phyloP scores from a whole-genome alignment of 2,329 filamentous ascomycete species.

The Fusarium burgessii region DNA sequence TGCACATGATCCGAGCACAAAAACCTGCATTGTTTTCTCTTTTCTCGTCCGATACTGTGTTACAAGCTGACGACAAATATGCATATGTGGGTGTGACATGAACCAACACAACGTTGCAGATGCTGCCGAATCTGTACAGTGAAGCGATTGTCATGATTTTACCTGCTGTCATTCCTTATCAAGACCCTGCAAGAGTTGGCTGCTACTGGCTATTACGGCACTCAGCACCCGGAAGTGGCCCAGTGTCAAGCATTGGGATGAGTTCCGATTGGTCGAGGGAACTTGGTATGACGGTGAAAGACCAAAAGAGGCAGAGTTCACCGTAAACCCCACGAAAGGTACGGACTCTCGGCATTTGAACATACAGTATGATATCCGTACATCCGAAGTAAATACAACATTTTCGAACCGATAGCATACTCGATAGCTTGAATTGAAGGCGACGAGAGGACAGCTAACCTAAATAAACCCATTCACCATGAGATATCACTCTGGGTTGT shows the following conservation, averaged over 20 bases:
- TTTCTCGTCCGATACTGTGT: background rate
- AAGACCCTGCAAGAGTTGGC: background rate
- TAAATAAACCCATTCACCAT: too few species aligned
- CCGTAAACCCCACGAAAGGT: background rate
- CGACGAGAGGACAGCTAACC: too few species aligned
- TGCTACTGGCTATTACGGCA: background rate
- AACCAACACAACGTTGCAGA: background rate
- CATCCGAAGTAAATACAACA: background rate
- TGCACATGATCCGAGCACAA: background rate
- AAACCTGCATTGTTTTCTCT: conserved; percentile 15
- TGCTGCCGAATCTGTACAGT: background rate
- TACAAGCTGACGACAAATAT: background rate
- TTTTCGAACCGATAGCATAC: background rate
- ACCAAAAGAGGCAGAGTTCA: background rate
- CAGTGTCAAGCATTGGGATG: background rate
- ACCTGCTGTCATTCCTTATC: background rate
- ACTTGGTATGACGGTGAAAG: background rate
- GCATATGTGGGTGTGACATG: background rate
- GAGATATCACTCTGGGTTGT: too few species aligned
- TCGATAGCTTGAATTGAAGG: too few species aligned
- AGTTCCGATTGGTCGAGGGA: background rate
- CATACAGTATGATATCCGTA: too few species aligned
- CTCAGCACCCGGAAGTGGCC: background rate
- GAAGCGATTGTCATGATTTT: background rate
- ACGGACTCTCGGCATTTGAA: too few species aligned